Conservation (phyloP, 1,284 basidiomycete genomes). For the Moniliella sp. region DNA sequence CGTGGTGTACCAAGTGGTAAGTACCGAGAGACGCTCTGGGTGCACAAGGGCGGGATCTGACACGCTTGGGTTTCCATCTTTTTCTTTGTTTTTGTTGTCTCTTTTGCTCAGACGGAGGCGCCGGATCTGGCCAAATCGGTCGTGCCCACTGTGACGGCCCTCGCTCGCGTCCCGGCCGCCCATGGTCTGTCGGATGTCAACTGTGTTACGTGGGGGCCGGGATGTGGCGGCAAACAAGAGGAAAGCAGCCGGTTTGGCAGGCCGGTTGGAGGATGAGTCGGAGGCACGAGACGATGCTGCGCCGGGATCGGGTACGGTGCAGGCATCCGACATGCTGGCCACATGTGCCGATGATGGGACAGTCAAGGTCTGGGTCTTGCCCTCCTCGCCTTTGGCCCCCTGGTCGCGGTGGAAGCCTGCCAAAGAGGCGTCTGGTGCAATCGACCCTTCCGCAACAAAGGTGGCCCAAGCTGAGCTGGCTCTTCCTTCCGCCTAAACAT, state of each 20-base stretch:
- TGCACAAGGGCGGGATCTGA: neutral
- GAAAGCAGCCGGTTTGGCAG: slow-evolving; percentile 6
- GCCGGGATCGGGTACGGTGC: slow-evolving; percentile 2
- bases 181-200: slow-evolving; percentile 62
- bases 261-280: slow-evolving; percentile 5
- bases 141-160: slow-evolving; percentile 8
- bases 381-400: slow-evolving; percentile 3
- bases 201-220: slow-evolving; percentile 49
- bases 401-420: too few relatives aligned
- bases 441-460: too few relatives aligned
- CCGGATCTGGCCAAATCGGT: slow-evolving; percentile 2
- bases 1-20: slow-evolving; percentile 48
- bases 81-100: slow-evolving; percentile 2
- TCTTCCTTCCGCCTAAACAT: too few relatives aligned
- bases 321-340: slow-evolving; percentile 44
- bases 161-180: slow-evolving; percentile 36
- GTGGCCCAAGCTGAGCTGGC: too few relatives aligned
- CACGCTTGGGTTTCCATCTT: neutral
- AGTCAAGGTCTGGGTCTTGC: slow-evolving; percentile 46
- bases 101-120: slow-evolving; percentile 9
- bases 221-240: too few relatives aligned
- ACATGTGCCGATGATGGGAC: slow-evolving; percentile 59
- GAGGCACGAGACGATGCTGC: slow-evolving; percentile 7
- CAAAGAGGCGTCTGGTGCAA: too few relatives aligned
- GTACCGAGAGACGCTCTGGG: slow-evolving; percentile 3